Conservation (phyloP, 208 protist genomes). For the Acanthamoeba royreba region DNA sequence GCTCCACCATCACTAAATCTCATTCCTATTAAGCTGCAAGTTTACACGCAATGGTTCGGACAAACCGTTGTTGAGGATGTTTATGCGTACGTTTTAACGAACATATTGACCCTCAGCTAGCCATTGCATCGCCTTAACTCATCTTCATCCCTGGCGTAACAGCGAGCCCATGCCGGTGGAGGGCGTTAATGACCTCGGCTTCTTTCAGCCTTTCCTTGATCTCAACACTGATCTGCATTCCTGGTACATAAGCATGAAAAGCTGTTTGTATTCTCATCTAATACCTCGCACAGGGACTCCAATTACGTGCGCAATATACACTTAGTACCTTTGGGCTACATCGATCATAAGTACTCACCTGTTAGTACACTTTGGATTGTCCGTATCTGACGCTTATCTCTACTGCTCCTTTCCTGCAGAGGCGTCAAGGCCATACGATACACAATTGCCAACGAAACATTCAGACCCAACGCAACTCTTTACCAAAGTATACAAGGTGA, state of each 20-base stretch:
- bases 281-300: background rate
- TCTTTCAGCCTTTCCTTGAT: constrained; percentile 13
- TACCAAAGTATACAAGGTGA: constrained; percentile 6
- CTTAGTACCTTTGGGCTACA: background rate
- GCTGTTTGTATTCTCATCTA: background rate
- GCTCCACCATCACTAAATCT: no score
- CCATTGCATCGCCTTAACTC: background rate
- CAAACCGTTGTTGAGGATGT: constrained; percentile 3
- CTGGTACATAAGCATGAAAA: background rate
- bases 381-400: background rate
- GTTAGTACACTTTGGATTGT: background rate
- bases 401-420: background rate
- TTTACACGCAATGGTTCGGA: constrained; percentile 32
- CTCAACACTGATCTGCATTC: background rate
- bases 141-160: background rate
- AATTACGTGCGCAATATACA: constrained; percentile 14
- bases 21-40: no score
- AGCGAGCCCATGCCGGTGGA: background rate
- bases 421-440: constrained; percentile 10
- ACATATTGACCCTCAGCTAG: background rate
- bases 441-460: background rate
- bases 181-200: constrained; percentile 39
- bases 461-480: background rate
- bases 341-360: background rate
- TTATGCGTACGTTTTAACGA: background rate